Evolutionary conservation across 306 rosid species (phyloP).

Genomic region (Malus fusca): DNA sequence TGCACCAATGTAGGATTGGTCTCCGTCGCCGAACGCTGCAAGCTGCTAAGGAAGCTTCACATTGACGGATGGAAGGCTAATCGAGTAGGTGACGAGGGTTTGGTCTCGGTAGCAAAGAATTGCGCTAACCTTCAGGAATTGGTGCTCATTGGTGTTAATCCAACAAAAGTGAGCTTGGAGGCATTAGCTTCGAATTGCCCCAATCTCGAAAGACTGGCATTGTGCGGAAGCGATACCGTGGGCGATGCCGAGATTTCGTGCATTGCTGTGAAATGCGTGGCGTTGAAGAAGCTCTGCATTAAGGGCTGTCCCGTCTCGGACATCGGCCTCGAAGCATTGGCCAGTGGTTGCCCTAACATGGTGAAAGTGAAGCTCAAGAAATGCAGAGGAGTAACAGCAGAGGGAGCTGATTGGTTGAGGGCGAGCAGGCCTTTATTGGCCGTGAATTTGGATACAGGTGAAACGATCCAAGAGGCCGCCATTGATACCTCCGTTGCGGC

Average conservation of each 20-base stretch:
- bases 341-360: slow-evolving; percentile 86
- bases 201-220: slow-evolving; percentile 82
- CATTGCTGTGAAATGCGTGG: slow-evolving; percentile 81
- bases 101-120: slow-evolving; percentile 62
- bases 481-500: slow-evolving; percentile 59
- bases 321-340: slow-evolving; percentile 73
- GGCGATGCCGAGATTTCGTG: slow-evolving; percentile 84
- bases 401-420: slow-evolving; percentile 83
- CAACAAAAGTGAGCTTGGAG: slow-evolving; percentile 72
- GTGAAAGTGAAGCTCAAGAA: slow-evolving; percentile 96
- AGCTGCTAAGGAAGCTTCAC: slow-evolving; percentile 80
- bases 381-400: slow-evolving; percentile 70
- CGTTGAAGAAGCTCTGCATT: slow-evolving; percentile 90
- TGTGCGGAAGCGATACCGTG: slow-evolving; percentile 88
- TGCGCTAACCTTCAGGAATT: slow-evolving; percentile 83
- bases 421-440: slow-evolving; percentile 54
- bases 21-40: slow-evolving; percentile 71
- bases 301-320: slow-evolving; percentile 90
- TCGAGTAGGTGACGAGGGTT: slow-evolving; percentile 82
- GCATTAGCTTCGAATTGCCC: slow-evolving; percentile 71
- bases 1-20: slow-evolving; percentile 73
- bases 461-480: slow-evolving; percentile 60
- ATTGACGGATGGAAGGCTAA: slow-evolving; percentile 95
- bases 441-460: slow-evolving; percentile 76
- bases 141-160: slow-evolving; percentile 89